Evolutionary conservation across 768 basidiomycete species (phyloP).

Genomic region (Tylopilus intermedius): DNA sequence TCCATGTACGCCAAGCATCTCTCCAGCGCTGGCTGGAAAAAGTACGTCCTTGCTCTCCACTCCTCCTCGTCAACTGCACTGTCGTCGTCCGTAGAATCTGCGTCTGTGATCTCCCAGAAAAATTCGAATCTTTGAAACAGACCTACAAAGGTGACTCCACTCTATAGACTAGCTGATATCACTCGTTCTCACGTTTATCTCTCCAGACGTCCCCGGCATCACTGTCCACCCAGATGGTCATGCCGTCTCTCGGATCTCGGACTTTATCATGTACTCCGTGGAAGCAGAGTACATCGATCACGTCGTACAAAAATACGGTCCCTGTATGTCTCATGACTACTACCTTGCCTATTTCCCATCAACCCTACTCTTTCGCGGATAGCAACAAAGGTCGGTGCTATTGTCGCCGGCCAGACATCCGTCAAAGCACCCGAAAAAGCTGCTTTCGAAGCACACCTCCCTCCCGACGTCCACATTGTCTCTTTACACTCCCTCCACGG

Average conservation of each 20-base stretch:
- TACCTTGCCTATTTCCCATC: neutral
- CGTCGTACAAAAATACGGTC: constrained; percentile 86
- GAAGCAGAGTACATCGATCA: constrained; percentile 82
- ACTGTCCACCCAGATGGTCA: constrained; percentile 76
- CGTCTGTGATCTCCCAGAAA: constrained; percentile 81
- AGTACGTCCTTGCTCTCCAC: constrained; percentile 38
- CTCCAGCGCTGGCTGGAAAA: constrained; percentile 80
- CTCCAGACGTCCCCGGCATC: constrained; percentile 54
- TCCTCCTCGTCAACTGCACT: neutral
- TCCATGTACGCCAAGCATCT: constrained; percentile 85
- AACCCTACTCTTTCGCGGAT: neutral
- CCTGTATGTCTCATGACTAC: constrained; percentile 48
- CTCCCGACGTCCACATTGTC: constrained; percentile 80
- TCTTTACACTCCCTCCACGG: constrained; percentile 95
- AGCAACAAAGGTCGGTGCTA: constrained; percentile 90
- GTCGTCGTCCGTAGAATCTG: constrained; percentile 54
- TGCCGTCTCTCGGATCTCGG: constrained; percentile 79
- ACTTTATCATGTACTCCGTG: constrained; percentile 93
- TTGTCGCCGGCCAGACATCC: constrained; percentile 94
- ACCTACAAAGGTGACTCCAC: constrained; percentile 54
- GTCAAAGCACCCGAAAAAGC: constrained; percentile 91
- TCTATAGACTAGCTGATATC: neutral
- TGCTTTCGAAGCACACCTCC: constrained; percentile 87
- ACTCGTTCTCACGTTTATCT: constrained; percentile 10
- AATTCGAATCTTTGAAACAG: constrained; percentile 56